Evolutionary conservation across 176 grass and related monocot genomes (phyloP).

Genomic region (Puccinellia tenuiflora): DNA sequence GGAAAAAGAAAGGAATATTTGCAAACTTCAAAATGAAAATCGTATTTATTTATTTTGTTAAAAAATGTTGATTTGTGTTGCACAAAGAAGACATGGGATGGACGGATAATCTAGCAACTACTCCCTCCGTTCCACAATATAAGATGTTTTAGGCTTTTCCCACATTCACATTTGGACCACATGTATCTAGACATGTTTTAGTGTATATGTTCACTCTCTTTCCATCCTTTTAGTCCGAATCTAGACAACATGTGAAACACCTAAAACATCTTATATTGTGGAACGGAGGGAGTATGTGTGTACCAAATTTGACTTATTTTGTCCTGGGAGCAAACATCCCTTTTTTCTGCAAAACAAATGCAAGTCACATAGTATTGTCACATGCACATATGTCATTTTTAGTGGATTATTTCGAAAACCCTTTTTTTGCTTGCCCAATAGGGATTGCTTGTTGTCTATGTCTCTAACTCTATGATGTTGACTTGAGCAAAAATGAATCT

Average conservation of each 20-base stretch:
- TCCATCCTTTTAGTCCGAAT: too few species aligned
- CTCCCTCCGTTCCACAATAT: too few species aligned
- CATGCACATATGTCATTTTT: not conserved
- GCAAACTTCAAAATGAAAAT: not conserved
- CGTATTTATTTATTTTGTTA: not conserved
- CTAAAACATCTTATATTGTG: too few species aligned
- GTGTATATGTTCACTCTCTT: too few species aligned
- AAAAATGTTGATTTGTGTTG: not conserved
- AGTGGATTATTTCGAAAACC: too few species aligned
- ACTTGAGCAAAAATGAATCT: not conserved
- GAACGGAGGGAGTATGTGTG: not conserved
- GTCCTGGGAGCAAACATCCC: not conserved
- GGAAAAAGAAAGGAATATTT: not conserved
- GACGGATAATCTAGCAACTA: not conserved
- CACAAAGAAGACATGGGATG: not conserved
- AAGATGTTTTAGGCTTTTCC: too few species aligned
- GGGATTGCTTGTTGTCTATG: not conserved
- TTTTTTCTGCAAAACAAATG: conserved; percentile 3
- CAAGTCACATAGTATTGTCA: not conserved
- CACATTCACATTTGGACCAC: too few species aligned
- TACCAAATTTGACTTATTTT: not conserved
- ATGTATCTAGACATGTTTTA: too few species aligned
- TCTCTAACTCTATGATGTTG: not conserved
- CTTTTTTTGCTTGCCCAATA: not conserved
- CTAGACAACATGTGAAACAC: too few species aligned